A percentile compares a stretch with the other conserved stretches of the same genome.
These are phyloP conservation scores for Crepidotus variabilis DNA, from an alignment of 768 basidiomycete species.

Conservation along the genomic window DNA sequence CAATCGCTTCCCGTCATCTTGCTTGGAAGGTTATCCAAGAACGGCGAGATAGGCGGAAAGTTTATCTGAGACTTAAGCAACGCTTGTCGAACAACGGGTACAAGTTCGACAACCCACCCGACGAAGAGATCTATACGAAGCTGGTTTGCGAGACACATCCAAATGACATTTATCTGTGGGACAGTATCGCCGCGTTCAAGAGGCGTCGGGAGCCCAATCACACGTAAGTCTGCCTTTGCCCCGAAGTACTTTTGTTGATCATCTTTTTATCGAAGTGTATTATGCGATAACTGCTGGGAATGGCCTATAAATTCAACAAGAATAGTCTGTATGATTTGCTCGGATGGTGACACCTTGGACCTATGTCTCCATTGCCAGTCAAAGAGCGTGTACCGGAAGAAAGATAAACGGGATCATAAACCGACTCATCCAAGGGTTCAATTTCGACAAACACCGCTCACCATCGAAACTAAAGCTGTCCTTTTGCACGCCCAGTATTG, in stretches of 20 bases:
- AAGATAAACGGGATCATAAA: neutral
- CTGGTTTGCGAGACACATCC: neutral
- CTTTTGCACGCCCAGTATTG: neutral
- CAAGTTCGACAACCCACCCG: no score
- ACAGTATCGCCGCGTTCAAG: neutral
- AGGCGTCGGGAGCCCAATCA: neutral
- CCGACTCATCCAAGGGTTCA: neutral
- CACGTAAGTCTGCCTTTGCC: neutral
- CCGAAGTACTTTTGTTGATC: neutral
- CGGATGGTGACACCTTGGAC: neutral
- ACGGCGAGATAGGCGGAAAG: no score
- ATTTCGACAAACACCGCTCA: neutral
- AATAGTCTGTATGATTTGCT: neutral
- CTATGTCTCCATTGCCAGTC: neutral
- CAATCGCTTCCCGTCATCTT: neutral
- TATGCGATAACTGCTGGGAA: neutral
- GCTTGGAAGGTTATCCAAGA: neutral
- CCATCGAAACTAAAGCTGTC: neutral
- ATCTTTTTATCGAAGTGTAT: neutral
- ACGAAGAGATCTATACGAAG: no score
- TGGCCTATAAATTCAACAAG: neutral
- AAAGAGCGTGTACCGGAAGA: neutral
- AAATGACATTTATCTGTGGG: neutral
- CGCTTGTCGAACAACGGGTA: no score
- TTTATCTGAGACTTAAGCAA: no score